phyloP scores from a whole-genome alignment of 306 rosid genomes.

The Luffa acutangula region DNA sequence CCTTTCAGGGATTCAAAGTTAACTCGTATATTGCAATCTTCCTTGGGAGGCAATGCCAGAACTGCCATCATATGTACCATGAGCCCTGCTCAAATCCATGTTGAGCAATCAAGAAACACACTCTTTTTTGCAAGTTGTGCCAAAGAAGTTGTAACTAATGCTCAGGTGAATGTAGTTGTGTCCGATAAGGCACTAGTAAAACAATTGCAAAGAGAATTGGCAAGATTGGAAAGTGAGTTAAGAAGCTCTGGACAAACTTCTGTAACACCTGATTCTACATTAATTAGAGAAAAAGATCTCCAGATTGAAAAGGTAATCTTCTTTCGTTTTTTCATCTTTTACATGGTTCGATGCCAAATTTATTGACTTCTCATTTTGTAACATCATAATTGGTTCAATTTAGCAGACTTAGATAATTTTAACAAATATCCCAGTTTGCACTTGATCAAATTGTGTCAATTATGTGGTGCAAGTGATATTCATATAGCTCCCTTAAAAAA shows the following conservation, averaged over 20 bases:
- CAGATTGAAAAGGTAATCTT: slow-evolving; percentile 68
- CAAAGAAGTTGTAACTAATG: slow-evolving; percentile 80
- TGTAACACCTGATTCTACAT: slow-evolving; percentile 30
- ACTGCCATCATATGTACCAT: slow-evolving; percentile 94
- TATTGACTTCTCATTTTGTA: background rate
- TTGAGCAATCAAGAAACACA: slow-evolving; percentile 94
- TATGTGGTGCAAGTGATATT: background rate
- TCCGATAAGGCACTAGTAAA: slow-evolving; percentile 94
- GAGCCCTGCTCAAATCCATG: slow-evolving; percentile 92
- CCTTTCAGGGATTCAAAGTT: slow-evolving; percentile 99
- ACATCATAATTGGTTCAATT: background rate
- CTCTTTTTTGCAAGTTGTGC: slow-evolving; percentile 98
- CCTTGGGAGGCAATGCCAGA: slow-evolving; percentile 96
- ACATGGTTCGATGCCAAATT: background rate
- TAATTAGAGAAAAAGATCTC: slow-evolving; percentile 68
- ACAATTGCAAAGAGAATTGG: slow-evolving; percentile 81
- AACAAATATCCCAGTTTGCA: background rate
- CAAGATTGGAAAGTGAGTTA: slow-evolving; percentile 67
- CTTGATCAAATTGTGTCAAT: background rate
- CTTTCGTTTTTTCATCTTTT: background rate
- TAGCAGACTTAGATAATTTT: background rate
- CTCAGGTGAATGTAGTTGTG: slow-evolving; percentile 84
- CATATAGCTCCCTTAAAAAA: background rate
- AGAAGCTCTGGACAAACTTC: slow-evolving; percentile 35
- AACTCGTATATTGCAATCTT: slow-evolving; percentile 93